Conservation (phyloP, 441 rosid species). For the Rhodomyrtus psidioides region DNA sequence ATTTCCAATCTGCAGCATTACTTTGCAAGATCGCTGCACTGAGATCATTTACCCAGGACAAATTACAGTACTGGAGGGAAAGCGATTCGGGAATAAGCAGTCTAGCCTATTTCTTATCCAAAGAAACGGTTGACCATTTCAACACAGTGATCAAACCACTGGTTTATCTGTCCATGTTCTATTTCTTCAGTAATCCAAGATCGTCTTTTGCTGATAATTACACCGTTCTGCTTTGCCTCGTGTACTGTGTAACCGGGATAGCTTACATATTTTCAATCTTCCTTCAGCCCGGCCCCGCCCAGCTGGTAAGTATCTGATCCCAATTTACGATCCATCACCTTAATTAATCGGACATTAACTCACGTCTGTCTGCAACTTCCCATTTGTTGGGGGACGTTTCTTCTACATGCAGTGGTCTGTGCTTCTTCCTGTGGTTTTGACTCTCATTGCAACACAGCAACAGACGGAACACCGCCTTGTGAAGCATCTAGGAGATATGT, state of each 20-base stretch:
- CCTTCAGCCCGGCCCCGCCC: constrained; percentile 90
- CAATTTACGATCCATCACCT: neutral
- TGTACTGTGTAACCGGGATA: constrained; percentile 86
- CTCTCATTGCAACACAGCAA: constrained; percentile 49
- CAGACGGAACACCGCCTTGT: constrained; percentile 22
- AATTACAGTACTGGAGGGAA: constrained; percentile 88
- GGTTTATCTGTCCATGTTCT: constrained; percentile 90
- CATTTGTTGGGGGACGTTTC: neutral
- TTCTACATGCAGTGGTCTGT: constrained; percentile 39
- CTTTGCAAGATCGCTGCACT: constrained; percentile 90
- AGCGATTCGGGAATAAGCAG: constrained; percentile 89
- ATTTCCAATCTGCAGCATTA: constrained; percentile 47
- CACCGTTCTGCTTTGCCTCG: constrained; percentile 66
- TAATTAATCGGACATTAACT: neutral
- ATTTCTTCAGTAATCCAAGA: constrained; percentile 94
- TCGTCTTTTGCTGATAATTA: constrained; percentile 73
- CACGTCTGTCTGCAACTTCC: neutral
- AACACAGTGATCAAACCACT: constrained; percentile 83
- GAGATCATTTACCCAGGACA: constrained; percentile 87
- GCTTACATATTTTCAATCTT: constrained; percentile 73
- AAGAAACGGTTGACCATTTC: constrained; percentile 91
- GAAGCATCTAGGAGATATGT: constrained; percentile 33
- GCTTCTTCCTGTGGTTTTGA: constrained; percentile 53
- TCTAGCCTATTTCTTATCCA: constrained; percentile 81
- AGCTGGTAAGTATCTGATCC: constrained; percentile 49